phyloP scores from a whole-genome alignment of 148 eudicot species.

The Persicaria maculosa region DNA sequence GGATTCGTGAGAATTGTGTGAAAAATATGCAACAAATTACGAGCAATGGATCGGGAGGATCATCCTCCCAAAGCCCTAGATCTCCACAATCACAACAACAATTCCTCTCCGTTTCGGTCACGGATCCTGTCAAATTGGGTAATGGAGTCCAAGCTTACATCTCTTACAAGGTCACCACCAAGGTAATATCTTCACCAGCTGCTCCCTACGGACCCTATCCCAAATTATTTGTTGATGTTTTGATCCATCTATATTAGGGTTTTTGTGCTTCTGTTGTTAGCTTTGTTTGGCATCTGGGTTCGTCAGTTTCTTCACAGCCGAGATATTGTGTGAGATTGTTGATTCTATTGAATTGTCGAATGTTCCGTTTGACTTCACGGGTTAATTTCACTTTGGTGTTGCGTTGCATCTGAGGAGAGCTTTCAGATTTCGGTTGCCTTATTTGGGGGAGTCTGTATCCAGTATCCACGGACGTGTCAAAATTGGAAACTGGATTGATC shows the following conservation, averaged over 20 bases:
- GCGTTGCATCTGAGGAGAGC: neutral
- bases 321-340: neutral
- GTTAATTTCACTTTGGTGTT: neutral
- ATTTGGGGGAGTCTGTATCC: neutral
- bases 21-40: conserved; percentile 36
- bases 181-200: conserved; percentile 34
- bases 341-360: neutral
- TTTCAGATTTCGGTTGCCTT: neutral
- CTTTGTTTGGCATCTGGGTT: neutral
- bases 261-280: neutral
- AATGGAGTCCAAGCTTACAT: conserved; percentile 93
- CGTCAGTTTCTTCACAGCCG: no score
- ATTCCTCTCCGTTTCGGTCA: conserved; percentile 62
- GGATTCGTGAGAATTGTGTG: neutral
- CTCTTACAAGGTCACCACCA: conserved; percentile 78
- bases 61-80: conserved; percentile 58
- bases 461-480: neutral
- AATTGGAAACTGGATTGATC: neutral
- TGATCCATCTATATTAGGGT: neutral
- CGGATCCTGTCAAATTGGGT: conserved; percentile 96
- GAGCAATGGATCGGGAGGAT: conserved; percentile 33
- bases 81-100: conserved; percentile 49
- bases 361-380: neutral
- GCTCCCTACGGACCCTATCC: neutral
- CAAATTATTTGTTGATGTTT: neutral